Evolutionary conservation across 2,329 filamentous ascomycete genomes (phyloP), one percentile per base, ranked within the genome.

Genomic region (Waltergamsia citrina): DNA sequence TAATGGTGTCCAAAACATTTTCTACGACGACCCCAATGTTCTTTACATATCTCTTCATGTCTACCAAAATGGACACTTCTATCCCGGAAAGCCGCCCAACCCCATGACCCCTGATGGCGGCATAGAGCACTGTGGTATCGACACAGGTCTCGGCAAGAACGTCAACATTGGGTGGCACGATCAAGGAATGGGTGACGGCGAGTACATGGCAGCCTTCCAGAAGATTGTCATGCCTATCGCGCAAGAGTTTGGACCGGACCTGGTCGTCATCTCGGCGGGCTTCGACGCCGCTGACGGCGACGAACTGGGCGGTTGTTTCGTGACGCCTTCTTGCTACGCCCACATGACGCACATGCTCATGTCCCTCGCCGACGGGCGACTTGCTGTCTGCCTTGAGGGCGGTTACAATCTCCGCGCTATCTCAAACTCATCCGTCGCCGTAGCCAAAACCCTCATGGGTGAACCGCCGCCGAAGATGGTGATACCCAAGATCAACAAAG

Each of bases 311-410:
- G 86, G 84, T 21, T 98, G 92, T 54, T 90, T 86, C 50, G 92
- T 98, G 5, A 82, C 87, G 1, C 92, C 92, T 0, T 63, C 78
- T 5, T 94, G 92, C 52, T 98, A 96, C 53, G 85, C 88, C 11
- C 90, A 98, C 52, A 96, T 98, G 92, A 96, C 92, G 12, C 87
- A 95, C 52, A 95, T 96, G 90, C 74, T 98, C 31, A 96, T 95
- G 88, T 87, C 85, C 3, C 68, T 98, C 15, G 90, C 92, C 1
- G 71, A 79, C 29, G 92, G 92, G 19, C 94, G 88, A 51, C 71
- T 98, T 11, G 84, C 85, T 3, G 90, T 95, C 7, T 95, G 88
- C 51, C 69, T 98, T 3, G 92, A 98, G 61, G 92, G 92, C 16
- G 92, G 92, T 7, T 98, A 98, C 59, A 96, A 96, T 48, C 74